phyloP scores from a whole-genome alignment of 352 stramenopile species.

The Pythium guiyangense region DNA sequence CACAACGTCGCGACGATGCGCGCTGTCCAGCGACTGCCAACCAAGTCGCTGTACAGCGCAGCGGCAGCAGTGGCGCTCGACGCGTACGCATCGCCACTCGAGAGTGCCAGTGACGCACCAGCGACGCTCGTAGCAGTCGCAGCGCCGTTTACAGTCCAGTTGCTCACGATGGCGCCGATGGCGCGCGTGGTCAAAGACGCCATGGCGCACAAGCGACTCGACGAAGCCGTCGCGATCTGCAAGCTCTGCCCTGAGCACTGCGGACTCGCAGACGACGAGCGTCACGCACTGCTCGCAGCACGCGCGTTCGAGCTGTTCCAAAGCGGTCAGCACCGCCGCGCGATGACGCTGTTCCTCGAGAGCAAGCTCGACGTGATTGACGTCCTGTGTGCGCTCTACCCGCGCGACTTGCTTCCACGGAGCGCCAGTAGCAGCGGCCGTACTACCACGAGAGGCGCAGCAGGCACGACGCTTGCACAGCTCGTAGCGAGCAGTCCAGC shows the following conservation, averaged over 20 bases:
- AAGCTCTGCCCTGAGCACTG: slow-evolving; percentile 67
- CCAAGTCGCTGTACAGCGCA: slow-evolving; percentile 43
- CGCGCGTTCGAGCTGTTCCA: slow-evolving; percentile 60
- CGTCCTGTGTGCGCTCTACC: slow-evolving; percentile 67
- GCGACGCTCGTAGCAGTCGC: slow-evolving; percentile 38
- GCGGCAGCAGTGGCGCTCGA: slow-evolving; percentile 21
- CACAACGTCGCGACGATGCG: slow-evolving; percentile 62
- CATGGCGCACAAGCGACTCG: slow-evolving; percentile 26
- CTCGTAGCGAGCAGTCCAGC: slow-evolving; percentile 7
- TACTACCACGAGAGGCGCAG: slow-evolving; percentile 3
- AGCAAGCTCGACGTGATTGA: slow-evolving; percentile 47
- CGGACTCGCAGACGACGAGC: slow-evolving; percentile 47
- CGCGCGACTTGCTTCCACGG: slow-evolving; percentile 62
- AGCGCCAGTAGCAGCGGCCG: slow-evolving; percentile 23
- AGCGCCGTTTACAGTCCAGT: slow-evolving; percentile 38
- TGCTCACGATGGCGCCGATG: slow-evolving; percentile 53
- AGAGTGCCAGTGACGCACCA: slow-evolving; percentile 6
- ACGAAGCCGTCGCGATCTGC: slow-evolving; percentile 61
- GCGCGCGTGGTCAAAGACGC: slow-evolving; percentile 42
- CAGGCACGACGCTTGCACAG: slow-evolving; percentile 14
- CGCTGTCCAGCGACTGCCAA: slow-evolving; percentile 42
- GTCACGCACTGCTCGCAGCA: slow-evolving; percentile 44
- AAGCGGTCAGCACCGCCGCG: slow-evolving; percentile 25
- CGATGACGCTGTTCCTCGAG: slow-evolving; percentile 62
- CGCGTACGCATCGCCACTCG: background rate